These are phyloP conservation scores for Globisporangium yorkense DNA, from an alignment of 352 stramenopile species.

Conservation along the genomic window DNA sequence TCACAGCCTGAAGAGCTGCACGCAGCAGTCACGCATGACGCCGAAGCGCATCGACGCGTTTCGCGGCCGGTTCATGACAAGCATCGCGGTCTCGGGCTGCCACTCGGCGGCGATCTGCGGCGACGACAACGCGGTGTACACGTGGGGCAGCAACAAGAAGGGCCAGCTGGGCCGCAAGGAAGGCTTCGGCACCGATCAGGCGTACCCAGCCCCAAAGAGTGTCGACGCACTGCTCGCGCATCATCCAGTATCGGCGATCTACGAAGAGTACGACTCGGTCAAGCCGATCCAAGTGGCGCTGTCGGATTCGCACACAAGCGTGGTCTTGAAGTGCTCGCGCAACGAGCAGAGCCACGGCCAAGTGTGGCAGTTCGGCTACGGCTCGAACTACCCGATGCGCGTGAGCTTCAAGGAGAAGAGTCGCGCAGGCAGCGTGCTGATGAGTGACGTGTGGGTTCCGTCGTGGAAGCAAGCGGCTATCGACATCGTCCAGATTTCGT, in stretches of 20 bases:
- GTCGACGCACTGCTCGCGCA: slow-evolving; percentile 53
- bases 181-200: slow-evolving; percentile 60
- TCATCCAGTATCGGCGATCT: slow-evolving; percentile 54
- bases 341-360: slow-evolving; percentile 56
- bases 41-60: slow-evolving; percentile 76
- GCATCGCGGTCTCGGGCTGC: slow-evolving; percentile 65
- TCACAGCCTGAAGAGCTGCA: slow-evolving; percentile 50
- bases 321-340: slow-evolving; percentile 50
- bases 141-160: slow-evolving; percentile 77
- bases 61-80: slow-evolving; percentile 35
- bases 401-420: slow-evolving; percentile 47
- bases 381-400: slow-evolving; percentile 57
- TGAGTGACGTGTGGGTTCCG: slow-evolving; percentile 58
- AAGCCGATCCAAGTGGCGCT: slow-evolving; percentile 45
- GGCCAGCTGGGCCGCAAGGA: slow-evolving; percentile 78
- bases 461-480: slow-evolving; percentile 39
- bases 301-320: slow-evolving; percentile 69
- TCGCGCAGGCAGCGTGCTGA: slow-evolving; percentile 22
- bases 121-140: slow-evolving; percentile 49
- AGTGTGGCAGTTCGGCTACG: slow-evolving; percentile 79
- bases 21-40: slow-evolving; percentile 45
- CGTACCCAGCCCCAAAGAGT: slow-evolving; percentile 39
- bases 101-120: slow-evolving; percentile 65
- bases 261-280: slow-evolving; percentile 46
- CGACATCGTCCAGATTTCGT: slow-evolving; percentile 69